Evolutionary conservation across 345 rosid species (phyloP), one percentile per base, ranked within the genome.

Genomic region (Eucalyptus curtisii): DNA sequence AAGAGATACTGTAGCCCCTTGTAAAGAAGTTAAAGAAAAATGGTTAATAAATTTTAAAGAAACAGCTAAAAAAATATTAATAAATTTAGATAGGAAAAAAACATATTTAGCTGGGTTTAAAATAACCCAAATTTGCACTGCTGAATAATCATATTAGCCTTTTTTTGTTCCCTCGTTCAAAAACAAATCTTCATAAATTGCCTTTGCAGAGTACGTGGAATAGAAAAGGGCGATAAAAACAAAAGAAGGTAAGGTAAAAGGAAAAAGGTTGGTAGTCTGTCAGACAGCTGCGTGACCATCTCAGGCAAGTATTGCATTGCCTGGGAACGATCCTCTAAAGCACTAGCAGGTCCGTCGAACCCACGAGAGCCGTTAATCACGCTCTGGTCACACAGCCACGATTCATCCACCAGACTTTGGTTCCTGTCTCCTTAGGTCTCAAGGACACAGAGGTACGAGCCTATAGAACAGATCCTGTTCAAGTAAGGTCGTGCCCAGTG

Each of bases 401-500:
- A 4, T 31, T 66, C 79, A 66, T 66, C 79, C 79, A 31, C 79
- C 79, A 31, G 79, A 31, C 79, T 8, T 4, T 2, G 12, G 22
- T 66, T 31, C 79, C 79, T 66, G 79, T 66, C 79, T 66, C 79
- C 79, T 31, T 66, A 15, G 12, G 22, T 66, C 6, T 31, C 79
- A 66, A 66, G 79, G 79, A 66, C 12, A 31, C 79, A 66, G 79
- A 66, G 79, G 42, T 31, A 66, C 79, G 42, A 66, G 12, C 79
- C 79, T 66, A 31, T 66, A 66, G 79, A 66, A 66, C 42, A 66
- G 79, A 66, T 31, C 79, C 79, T 66, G 79, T 66, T 66, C 76
- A 66, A 66, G 79, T 66, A 66, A 66, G 79, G 42, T 66, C 42
- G 79, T 66, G 24, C 1, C 13, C 13, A 0, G 0, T 1, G 0